phyloP scores from a whole-genome alignment of 768 basidiomycete species.

The Naganishia friedmannii region DNA sequence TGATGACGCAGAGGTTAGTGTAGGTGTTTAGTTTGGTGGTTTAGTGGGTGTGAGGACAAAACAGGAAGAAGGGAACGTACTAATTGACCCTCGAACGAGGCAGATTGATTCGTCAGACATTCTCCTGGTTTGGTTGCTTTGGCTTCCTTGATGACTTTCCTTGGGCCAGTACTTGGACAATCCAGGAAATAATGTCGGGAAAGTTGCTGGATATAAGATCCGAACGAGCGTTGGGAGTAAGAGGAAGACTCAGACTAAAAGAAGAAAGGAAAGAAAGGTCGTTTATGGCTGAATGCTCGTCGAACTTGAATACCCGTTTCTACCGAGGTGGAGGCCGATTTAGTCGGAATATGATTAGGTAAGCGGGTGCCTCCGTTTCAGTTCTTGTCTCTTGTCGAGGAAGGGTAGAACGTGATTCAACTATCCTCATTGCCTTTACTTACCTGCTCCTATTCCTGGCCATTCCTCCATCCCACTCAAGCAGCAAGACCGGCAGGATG shows the following conservation, averaged over 20 bases:
- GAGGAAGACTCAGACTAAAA: no score
- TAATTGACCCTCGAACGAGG: constrained; percentile 31
- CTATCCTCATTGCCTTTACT: background rate
- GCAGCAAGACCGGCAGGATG: background rate
- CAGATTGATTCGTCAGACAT: constrained; percentile 41
- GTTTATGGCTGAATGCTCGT: background rate
- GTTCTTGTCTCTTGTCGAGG: background rate
- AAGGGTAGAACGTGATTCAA: constrained; percentile 2
- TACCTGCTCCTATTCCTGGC: background rate
- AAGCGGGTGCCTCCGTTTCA: background rate
- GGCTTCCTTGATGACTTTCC: background rate
- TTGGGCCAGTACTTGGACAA: background rate
- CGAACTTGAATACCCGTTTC: background rate
- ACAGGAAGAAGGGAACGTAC: background rate
- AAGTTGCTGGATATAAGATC: no score
- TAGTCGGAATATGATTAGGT: no score
- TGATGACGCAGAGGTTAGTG: no score
- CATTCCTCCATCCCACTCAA: background rate
- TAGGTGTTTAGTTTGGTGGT: no score
- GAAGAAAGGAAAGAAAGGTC: background rate
- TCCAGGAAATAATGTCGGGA: no score
- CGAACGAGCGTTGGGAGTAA: background rate
- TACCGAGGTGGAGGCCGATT: constrained; percentile 3
- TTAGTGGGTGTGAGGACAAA: background rate
- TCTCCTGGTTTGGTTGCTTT: background rate